A percentile compares a stretch with the other conserved stretches of the same genome.
These are phyloP conservation scores for Boletus sensibilis DNA, from an alignment of 768 basidiomycete species.

Conservation along the genomic window DNA sequence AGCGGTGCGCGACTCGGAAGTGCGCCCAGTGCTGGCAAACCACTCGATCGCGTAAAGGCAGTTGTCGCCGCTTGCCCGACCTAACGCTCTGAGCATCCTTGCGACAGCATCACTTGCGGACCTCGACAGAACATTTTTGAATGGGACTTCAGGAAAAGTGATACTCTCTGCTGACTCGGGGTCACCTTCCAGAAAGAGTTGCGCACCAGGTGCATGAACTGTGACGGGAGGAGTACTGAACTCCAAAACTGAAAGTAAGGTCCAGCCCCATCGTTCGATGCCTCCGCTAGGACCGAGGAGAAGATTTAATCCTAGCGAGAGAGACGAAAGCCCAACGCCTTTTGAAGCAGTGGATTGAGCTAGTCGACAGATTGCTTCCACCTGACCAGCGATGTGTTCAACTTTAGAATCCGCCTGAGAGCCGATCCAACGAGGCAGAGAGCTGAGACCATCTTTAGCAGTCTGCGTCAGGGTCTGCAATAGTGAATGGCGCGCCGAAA, in stretches of 20 bases:
- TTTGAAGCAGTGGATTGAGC: conserved; percentile 17
- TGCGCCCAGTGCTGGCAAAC: conserved; percentile 58
- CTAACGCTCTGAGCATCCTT: conserved; percentile 72
- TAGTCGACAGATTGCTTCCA: conserved; percentile 69
- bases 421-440: conserved; percentile 70
- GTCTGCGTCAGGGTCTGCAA: conserved; percentile 60
- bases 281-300: conserved; percentile 80
- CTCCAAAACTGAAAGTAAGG: conserved; percentile 76
- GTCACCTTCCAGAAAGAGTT: conserved; percentile 55
- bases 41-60: conserved; percentile 82
- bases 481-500: conserved; percentile 46
- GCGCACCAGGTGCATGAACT: conserved; percentile 48
- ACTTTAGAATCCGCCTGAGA: conserved; percentile 75
- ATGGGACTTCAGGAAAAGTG: conserved; percentile 57
- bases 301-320: conserved; percentile 54
- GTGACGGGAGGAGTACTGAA: conserved; percentile 56
- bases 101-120: conserved; percentile 55
- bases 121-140: conserved; percentile 55
- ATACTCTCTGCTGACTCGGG: conserved; percentile 35
- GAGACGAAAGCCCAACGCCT: conserved; percentile 35
- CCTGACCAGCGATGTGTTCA: conserved; percentile 61
- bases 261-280: conserved; percentile 92
- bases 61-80: conserved; percentile 63
- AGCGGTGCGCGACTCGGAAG: conserved; percentile 44
- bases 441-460: conserved; percentile 60